These are phyloP conservation scores for Sarocladium brachiariae DNA, from an alignment of 2,329 filamentous ascomycete genomes.

Conservation along the genomic window DNA sequence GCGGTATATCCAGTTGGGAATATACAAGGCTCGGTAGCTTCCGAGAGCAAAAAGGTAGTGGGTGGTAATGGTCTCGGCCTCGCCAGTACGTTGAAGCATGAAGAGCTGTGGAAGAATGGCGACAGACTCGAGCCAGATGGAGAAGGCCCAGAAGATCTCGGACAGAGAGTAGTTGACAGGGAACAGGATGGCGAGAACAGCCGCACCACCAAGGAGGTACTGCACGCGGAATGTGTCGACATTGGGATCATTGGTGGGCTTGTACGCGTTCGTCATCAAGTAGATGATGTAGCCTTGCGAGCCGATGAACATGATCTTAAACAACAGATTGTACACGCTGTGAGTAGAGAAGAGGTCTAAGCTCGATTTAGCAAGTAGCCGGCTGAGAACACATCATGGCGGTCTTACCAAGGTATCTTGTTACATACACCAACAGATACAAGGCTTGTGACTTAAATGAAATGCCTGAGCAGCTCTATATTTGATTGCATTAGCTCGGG, in stretches of 20 bases:
- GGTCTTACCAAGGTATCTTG: slow-evolving; percentile 74
- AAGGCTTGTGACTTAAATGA: slow-evolving; percentile 98
- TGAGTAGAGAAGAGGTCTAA: slow-evolving; percentile 79
- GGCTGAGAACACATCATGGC: background rate
- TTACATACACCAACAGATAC: slow-evolving; percentile 89
- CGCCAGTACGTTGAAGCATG: slow-evolving; percentile 94
- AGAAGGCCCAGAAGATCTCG: slow-evolving; percentile 96
- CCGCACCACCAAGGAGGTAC: slow-evolving; percentile 79
- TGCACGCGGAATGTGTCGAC: slow-evolving; percentile 96
- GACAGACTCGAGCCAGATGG: slow-evolving; percentile 95
- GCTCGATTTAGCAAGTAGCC: background rate
- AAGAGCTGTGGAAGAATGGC: slow-evolving; percentile 96
- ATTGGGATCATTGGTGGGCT: slow-evolving; percentile 94
- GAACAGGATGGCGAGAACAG: slow-evolving; percentile 71
- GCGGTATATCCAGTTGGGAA: slow-evolving; percentile 96
- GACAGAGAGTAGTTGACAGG: slow-evolving; percentile 76
- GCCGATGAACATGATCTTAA: slow-evolving; percentile 92
- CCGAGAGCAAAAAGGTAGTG: slow-evolving; percentile 96
- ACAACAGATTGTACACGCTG: slow-evolving; percentile 85
- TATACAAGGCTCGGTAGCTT: slow-evolving; percentile 87
- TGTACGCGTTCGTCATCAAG: slow-evolving; percentile 96
- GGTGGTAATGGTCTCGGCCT: slow-evolving; percentile 98
- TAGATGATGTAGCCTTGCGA: slow-evolving; percentile 93
- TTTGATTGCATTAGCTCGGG: slow-evolving; percentile 34
- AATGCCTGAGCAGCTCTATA: slow-evolving; percentile 95